These are phyloP conservation scores for Pythium myriotylum DNA, from an alignment of 352 stramenopile species.

Conservation along the genomic window DNA sequence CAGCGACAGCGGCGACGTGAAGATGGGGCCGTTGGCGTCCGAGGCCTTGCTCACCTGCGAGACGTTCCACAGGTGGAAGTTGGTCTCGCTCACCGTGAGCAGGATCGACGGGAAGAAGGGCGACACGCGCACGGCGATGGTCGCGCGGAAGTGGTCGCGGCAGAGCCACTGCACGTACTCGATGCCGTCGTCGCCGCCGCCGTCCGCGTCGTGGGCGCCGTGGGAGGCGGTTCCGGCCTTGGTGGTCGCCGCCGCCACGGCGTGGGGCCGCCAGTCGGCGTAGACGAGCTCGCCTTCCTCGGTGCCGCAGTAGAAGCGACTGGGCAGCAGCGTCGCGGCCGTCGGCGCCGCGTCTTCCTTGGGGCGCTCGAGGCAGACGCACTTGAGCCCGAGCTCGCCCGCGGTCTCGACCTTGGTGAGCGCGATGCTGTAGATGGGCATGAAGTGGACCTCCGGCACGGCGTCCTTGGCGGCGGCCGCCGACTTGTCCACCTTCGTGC, in stretches of 20 bases:
- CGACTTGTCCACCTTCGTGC: slow-evolving; percentile 63
- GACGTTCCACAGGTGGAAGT: slow-evolving; percentile 93
- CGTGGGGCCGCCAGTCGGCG: slow-evolving; percentile 85
- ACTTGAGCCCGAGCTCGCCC: slow-evolving; percentile 65
- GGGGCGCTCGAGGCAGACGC: slow-evolving; percentile 65
- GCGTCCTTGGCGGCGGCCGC: slow-evolving; percentile 50
- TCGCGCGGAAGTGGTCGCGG: slow-evolving; percentile 86
- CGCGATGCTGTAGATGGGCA: slow-evolving; percentile 81
- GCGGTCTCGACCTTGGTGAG: slow-evolving; percentile 76
- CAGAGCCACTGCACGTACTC: slow-evolving; percentile 93
- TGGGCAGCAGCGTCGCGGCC: slow-evolving; percentile 37
- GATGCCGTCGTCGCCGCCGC: slow-evolving; percentile 54
- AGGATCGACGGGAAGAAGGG: slow-evolving; percentile 92
- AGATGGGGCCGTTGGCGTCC: slow-evolving; percentile 76
- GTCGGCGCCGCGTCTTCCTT: slow-evolving; percentile 44
- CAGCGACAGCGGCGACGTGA: slow-evolving; percentile 81
- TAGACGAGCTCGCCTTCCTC: slow-evolving; percentile 92
- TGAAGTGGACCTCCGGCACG: slow-evolving; percentile 73
- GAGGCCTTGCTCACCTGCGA: slow-evolving; percentile 38
- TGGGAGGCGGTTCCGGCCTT: neutral
- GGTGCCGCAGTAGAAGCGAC: slow-evolving; percentile 79
- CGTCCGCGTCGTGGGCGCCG: slow-evolving; percentile 11
- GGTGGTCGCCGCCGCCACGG: slow-evolving; percentile 32
- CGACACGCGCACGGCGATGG: slow-evolving; percentile 78
- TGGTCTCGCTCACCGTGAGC: slow-evolving; percentile 86